A percentile compares a stretch with the other conserved stretches of the same genome.
phyloP scores from a whole-genome alignment of 23 red algal species.

The Gracilaria caudata region DNA sequence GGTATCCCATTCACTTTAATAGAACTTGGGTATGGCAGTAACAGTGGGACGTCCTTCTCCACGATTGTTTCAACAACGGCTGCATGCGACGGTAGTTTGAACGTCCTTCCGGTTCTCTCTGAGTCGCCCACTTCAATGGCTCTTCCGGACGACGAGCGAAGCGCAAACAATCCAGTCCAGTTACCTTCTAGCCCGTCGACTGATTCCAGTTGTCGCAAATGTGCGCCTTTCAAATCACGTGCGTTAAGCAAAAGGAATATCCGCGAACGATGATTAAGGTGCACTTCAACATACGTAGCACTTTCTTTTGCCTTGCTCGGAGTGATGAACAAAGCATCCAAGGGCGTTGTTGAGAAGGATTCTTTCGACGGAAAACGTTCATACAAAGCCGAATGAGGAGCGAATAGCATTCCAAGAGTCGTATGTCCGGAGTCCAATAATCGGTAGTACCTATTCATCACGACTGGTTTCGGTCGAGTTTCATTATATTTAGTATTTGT shows the following conservation, averaged over 20 bases:
- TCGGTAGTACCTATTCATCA: constrained; percentile 51
- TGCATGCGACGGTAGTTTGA: background rate
- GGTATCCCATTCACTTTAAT: constrained; percentile 27
- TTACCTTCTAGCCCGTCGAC: background rate
- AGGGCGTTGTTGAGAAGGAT: constrained; percentile 3
- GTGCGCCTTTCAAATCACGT: background rate
- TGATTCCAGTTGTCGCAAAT: background rate
- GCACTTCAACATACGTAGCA: constrained; percentile 26
- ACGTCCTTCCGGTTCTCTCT: background rate
- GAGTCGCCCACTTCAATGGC: background rate
- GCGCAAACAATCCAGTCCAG: constrained; percentile 7
- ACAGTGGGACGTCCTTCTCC: background rate
- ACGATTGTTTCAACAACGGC: constrained; percentile 12
- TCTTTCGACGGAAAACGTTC: constrained; percentile 2
- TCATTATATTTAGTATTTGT: constrained; percentile 9
- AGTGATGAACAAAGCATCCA: constrained; percentile 19
- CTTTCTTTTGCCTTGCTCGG: background rate
- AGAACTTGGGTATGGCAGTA: constrained; percentile 20
- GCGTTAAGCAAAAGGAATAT: constrained; percentile 34
- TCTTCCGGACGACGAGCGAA: background rate
- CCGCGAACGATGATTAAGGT: constrained; percentile 25
- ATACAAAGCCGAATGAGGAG: constrained; percentile 15
- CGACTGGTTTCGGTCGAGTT: constrained; percentile 27
- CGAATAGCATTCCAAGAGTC: constrained; percentile 22
- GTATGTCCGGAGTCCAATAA: background rate